These are phyloP conservation scores for Monosporozyma aquatica DNA, from an alignment of 805 yeast genomes.

Conservation along the genomic window DNA sequence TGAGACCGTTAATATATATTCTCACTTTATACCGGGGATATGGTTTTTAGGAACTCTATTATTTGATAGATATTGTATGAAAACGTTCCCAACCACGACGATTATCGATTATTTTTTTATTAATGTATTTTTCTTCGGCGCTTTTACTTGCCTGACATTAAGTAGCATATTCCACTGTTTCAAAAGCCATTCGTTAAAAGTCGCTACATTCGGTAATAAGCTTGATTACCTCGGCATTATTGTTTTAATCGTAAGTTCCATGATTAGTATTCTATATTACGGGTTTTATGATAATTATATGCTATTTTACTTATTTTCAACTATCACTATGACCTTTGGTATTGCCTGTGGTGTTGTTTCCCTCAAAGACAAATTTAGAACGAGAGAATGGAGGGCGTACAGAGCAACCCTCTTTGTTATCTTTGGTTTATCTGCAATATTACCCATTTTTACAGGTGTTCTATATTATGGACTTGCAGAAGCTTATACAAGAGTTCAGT, in stretches of 20 bases:
- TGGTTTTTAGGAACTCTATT: constrained; percentile 16
- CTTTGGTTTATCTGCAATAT: constrained; percentile 69
- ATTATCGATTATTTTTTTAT: constrained; percentile 33
- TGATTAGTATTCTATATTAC: constrained; percentile 42
- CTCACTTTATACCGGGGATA: constrained; percentile 45
- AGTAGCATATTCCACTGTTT: constrained; percentile 60
- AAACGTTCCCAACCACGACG: constrained; percentile 35
- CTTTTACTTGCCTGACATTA: constrained; percentile 48
- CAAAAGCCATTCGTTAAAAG: constrained; percentile 51
- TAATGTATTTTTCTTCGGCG: constrained; percentile 40
- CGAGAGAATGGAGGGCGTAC: constrained; percentile 62
- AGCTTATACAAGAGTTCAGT: constrained; percentile 43
- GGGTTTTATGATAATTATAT: constrained; percentile 39
- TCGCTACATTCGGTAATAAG: constrained; percentile 54
- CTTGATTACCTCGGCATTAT: constrained; percentile 72
- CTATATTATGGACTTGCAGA: constrained; percentile 40
- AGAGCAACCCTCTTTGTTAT: constrained; percentile 70
- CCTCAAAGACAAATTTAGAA: constrained; percentile 55
- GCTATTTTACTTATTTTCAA: constrained; percentile 33
- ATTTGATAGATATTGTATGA: constrained; percentile 27
- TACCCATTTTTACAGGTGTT: constrained; percentile 57
- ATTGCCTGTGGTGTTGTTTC: constrained; percentile 53
- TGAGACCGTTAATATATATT: constrained; percentile 63
- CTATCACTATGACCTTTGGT: constrained; percentile 48
- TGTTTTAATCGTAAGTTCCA: constrained; percentile 53